Conservation (phyloP, 2,329 filamentous ascomycete genomes). For the Exophiala phaeomuriformis region DNA sequence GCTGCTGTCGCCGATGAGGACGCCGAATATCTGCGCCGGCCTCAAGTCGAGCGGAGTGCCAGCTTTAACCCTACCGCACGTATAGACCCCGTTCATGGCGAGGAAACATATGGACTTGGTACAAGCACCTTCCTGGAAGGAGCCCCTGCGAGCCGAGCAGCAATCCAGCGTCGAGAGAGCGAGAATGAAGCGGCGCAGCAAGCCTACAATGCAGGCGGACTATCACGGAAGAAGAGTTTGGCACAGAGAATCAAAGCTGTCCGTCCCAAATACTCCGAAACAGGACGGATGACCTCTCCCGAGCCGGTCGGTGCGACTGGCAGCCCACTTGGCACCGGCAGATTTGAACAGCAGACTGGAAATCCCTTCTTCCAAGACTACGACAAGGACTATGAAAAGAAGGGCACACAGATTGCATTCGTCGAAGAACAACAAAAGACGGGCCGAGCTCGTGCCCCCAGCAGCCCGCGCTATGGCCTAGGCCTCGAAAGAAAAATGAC, state of each 20-base stretch:
- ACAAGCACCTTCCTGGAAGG: conserved; percentile 95
- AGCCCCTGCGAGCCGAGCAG: conserved; percentile 73
- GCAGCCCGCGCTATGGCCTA: conserved; percentile 51
- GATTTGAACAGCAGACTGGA: conserved; percentile 41
- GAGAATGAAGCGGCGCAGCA: conserved; percentile 53
- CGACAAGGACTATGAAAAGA: conserved; percentile 58
- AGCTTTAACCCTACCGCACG: conserved; percentile 61
- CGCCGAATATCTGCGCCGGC: conserved; percentile 33
- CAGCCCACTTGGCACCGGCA: conserved; percentile 31
- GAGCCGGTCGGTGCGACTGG: conserved; percentile 35
- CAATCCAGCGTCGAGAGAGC: conserved; percentile 67
- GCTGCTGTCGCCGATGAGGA: conserved; percentile 34
- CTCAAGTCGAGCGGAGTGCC: conserved; percentile 33
- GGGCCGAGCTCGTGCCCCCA: conserved; percentile 44
- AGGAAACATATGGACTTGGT: conserved; percentile 74
- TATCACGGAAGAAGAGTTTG: conserved; percentile 88
- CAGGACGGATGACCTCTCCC: conserved; percentile 53
- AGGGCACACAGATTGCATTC: conserved; percentile 52
- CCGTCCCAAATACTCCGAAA: conserved; percentile 56
- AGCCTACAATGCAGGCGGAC: conserved; percentile 41
- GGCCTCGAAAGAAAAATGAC: conserved; percentile 59
- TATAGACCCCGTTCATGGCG: conserved; percentile 70
- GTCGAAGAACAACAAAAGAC: conserved; percentile 39
- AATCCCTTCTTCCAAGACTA: conserved; percentile 86
- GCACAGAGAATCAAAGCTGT: conserved; percentile 76